phyloP scores from a whole-genome alignment of 2,329 filamentous ascomycete genomes.

The Pseudomassariella vexata region DNA sequence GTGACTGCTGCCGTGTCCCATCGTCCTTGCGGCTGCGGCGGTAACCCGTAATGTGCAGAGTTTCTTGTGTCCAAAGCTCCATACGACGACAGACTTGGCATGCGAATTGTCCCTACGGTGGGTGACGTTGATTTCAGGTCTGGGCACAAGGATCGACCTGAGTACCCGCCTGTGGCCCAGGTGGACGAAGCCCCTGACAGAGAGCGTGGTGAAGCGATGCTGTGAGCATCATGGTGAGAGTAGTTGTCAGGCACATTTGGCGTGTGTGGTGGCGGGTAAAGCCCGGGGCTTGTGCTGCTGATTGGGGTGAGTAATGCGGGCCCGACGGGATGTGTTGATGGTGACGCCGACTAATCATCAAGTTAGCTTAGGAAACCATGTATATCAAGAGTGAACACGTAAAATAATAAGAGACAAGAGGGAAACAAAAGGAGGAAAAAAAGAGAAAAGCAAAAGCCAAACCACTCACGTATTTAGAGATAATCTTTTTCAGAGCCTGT shows the following conservation, averaged over 20 bases:
- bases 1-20: slow-evolving; percentile 21
- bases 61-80: slow-evolving; percentile 27
- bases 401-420: neutral
- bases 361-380: slow-evolving; percentile 6
- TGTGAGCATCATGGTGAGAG: slow-evolving; percentile 38
- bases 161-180: slow-evolving; percentile 47
- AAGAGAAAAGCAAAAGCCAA: slow-evolving; percentile 2
- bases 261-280: slow-evolving; percentile 28
- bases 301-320: slow-evolving; percentile 24
- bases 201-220: slow-evolving; percentile 47
- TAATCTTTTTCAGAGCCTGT: slow-evolving; percentile 92
- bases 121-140: slow-evolving; percentile 31
- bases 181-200: slow-evolving; percentile 39
- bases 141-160: slow-evolving; percentile 40
- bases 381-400: neutral
- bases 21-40: slow-evolving; percentile 22
- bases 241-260: slow-evolving; percentile 32
- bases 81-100: slow-evolving; percentile 32
- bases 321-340: slow-evolving; percentile 18
- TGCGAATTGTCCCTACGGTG: slow-evolving; percentile 24
- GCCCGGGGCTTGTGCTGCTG: slow-evolving; percentile 24
- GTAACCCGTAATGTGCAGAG: slow-evolving; percentile 25
- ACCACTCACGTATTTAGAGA: slow-evolving; percentile 72
- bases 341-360: slow-evolving; percentile 21
- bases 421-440: too few species aligned